Evolutionary conservation across 768 basidiomycete genomes (phyloP).

Genomic region (Mycena galopus): DNA sequence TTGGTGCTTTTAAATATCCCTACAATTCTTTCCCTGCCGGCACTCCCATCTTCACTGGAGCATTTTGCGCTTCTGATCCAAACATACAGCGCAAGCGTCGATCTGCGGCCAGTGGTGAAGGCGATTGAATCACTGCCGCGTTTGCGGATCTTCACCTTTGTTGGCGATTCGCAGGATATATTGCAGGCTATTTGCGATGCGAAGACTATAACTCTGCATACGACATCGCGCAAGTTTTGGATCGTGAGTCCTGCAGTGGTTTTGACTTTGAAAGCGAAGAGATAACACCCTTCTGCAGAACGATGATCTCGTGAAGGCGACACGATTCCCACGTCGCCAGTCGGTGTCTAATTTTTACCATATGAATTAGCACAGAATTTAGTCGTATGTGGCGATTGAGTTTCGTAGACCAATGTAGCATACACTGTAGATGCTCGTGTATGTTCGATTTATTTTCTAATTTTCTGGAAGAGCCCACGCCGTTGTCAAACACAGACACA

Average conservation of each 20-base stretch:
- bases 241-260: constrained; percentile 46
- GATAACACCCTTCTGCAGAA: constrained; percentile 37
- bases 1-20: constrained; percentile 54
- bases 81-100: constrained; percentile 37
- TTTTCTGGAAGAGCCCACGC: not conserved
- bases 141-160: constrained; percentile 54
- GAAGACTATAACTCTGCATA: constrained; percentile 44
- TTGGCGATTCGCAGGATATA: constrained; percentile 41
- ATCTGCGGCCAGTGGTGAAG: constrained; percentile 45
- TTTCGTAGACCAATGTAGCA: too few relatives aligned
- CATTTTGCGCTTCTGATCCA: constrained; percentile 55
- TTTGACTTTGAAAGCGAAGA: not conserved
- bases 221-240: constrained; percentile 48
- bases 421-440: too few relatives aligned
- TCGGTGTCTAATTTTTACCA: constrained; percentile 52
- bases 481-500: constrained; percentile 14
- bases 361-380: constrained; percentile 50
- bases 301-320: constrained; percentile 52
- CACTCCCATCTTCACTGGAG: constrained; percentile 53
- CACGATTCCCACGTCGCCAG: constrained; percentile 50
- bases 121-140: constrained; percentile 49
- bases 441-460: not conserved
- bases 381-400: too few relatives aligned
- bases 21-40: constrained; percentile 46
- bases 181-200: constrained; percentile 43